phyloP scores from a whole-genome alignment of 1,284 basidiomycete species.

The Leccinum subspadiceum region DNA sequence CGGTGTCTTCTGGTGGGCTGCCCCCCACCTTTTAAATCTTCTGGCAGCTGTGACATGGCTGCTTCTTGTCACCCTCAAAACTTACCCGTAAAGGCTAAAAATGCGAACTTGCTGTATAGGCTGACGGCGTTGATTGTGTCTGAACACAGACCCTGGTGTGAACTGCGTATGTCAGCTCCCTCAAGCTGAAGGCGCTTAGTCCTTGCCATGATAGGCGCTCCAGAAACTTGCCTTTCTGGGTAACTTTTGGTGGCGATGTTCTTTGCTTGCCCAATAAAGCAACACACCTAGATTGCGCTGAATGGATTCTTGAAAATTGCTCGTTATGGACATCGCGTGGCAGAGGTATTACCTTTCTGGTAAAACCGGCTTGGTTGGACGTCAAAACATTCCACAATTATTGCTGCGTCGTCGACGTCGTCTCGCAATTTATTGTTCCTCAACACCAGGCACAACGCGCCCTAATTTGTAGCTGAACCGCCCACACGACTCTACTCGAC shows the following conservation, averaged over 20 bases:
- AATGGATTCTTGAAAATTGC: constrained; percentile 18
- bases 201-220: constrained; percentile 2
- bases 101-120: constrained; percentile 16
- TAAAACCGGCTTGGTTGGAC: neutral
- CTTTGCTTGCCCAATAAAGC: constrained; percentile 17
- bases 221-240: constrained; percentile 21
- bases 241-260: constrained; percentile 25
- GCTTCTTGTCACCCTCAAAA: constrained; percentile 14
- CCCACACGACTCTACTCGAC: neutral
- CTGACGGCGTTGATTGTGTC: constrained; percentile 25
- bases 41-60: constrained; percentile 15
- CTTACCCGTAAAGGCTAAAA: constrained; percentile 30
- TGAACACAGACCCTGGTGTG: constrained; percentile 24
- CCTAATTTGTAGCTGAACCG: neutral
- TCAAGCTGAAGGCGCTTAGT: constrained; percentile 10
- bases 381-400: neutral
- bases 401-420: neutral
- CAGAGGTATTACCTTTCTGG: constrained; percentile 3
- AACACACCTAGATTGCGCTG: constrained; percentile 26
- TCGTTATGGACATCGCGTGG: constrained; percentile 16
- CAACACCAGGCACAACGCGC: neutral
- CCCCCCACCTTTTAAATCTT: constrained; percentile 27
- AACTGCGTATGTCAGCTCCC: constrained; percentile 31
- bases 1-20: constrained; percentile 10
- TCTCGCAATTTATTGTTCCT: neutral